A percentile compares a stretch with the other conserved stretches of the same genome.
phyloP scores from a whole-genome alignment of 2,329 filamentous ascomycete genomes.

The Cercospora brassicicola region DNA sequence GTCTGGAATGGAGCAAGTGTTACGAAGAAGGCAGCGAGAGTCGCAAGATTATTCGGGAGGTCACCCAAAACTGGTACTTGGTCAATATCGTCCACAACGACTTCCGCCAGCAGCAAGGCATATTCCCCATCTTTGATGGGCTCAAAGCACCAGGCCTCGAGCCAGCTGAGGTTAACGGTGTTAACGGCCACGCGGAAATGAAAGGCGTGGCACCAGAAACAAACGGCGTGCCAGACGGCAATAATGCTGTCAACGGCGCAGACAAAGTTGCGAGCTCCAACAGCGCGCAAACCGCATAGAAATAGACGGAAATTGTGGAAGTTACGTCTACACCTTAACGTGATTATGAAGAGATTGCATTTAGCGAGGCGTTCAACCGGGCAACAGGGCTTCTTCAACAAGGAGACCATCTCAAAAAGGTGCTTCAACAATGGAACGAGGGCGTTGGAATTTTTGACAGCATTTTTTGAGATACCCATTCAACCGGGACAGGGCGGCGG shows the following conservation, averaged over 20 bases:
- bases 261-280: slow-evolving; percentile 29
- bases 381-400: slow-evolving; percentile 30
- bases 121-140: slow-evolving; percentile 84
- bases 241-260: slow-evolving; percentile 36
- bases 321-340: slow-evolving; percentile 9
- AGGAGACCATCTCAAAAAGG: slow-evolving; percentile 22
- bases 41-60: slow-evolving; percentile 72
- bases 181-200: slow-evolving; percentile 23
- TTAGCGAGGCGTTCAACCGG: slow-evolving; percentile 28
- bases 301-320: slow-evolving; percentile 2
- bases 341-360: slow-evolving; percentile 20
- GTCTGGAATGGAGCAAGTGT: slow-evolving; percentile 91
- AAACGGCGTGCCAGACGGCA: slow-evolving; percentile 36
- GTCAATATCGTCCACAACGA: slow-evolving; percentile 99
- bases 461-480: slow-evolving; percentile 37
- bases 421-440: slow-evolving; percentile 16
- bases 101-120: slow-evolving; percentile 78
- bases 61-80: slow-evolving; percentile 90
- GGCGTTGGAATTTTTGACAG: slow-evolving; percentile 19
- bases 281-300: slow-evolving; percentile 33
- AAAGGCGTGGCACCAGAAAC: slow-evolving; percentile 29
- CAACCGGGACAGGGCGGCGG: slow-evolving; percentile 30
- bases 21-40: slow-evolving; percentile 75
- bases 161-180: slow-evolving; percentile 19
- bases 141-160: slow-evolving; percentile 69